phyloP scores from a whole-genome alignment of 2,329 filamentous ascomycete genomes.

The Periconia sp. region DNA sequence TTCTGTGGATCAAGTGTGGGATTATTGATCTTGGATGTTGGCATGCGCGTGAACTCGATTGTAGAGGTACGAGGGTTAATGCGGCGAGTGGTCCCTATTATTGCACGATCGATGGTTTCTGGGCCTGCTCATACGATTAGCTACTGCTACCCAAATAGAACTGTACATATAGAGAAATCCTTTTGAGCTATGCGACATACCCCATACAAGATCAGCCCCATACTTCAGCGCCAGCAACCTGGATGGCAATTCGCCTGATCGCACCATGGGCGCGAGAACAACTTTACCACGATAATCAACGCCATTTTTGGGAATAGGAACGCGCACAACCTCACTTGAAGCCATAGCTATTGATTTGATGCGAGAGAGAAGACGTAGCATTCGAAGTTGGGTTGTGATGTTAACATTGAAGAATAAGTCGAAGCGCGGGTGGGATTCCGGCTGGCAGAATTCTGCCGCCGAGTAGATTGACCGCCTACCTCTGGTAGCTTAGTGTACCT shows the following conservation, averaged over 20 bases:
- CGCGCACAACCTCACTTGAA: constrained; percentile 52
- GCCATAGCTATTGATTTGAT: constrained; percentile 35
- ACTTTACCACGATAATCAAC: constrained; percentile 94
- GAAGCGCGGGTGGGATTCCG: background rate
- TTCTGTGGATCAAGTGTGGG: constrained; percentile 57
- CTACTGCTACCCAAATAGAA: background rate
- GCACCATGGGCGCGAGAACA: constrained; percentile 96
- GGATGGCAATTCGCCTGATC: constrained; percentile 92
- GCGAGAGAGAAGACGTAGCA: constrained; percentile 39
- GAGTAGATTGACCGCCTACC: background rate
- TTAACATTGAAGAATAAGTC: background rate
- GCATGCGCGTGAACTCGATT: constrained; percentile 79
- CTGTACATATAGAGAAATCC: no score
- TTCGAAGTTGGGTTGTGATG: constrained; percentile 16
- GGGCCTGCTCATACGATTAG: constrained; percentile 60
- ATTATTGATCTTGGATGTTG: constrained; percentile 69
- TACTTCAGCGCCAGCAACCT: constrained; percentile 88
- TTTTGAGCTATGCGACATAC: constrained; percentile 49
- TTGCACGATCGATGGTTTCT: constrained; percentile 87
- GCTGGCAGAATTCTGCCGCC: background rate
- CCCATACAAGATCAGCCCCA: constrained; percentile 96
- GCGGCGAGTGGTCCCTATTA: constrained; percentile 82
- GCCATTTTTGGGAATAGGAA: constrained; percentile 83
- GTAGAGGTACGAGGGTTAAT: constrained; percentile 76
- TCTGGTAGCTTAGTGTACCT: no score